Evolutionary conservation across 192 early-diverging fungal genomes (phyloP).

Genomic region (Umbelopsis ramanniana): DNA sequence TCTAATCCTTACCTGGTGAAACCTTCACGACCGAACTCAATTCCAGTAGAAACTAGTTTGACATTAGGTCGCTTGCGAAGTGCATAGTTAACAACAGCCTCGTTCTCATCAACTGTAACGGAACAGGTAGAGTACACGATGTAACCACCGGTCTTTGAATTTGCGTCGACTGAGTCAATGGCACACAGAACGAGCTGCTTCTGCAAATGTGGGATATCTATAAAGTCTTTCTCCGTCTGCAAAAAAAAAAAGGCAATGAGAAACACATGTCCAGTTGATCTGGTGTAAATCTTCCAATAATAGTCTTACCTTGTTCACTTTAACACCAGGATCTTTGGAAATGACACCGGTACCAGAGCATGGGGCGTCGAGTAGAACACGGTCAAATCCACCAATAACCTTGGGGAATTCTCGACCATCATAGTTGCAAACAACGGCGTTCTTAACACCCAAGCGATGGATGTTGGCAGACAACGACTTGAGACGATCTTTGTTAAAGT

Average conservation of each 20-base stretch:
- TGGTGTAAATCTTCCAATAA: neutral
- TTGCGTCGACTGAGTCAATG: constrained; percentile 96
- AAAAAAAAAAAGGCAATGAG: neutral
- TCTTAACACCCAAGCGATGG: constrained; percentile 30
- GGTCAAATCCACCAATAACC: constrained; percentile 97
- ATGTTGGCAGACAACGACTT: constrained; percentile 74
- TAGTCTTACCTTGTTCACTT: constrained; percentile 81
- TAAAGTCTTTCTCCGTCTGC: constrained; percentile 86
- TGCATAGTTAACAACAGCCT: constrained; percentile 96
- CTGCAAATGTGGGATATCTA: constrained; percentile 90
- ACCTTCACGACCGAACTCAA: constrained; percentile 95
- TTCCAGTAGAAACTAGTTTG: constrained; percentile 85
- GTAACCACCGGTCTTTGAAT: constrained; percentile 91
- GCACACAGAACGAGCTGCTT: constrained; percentile 95
- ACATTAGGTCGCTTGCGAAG: constrained; percentile 92
- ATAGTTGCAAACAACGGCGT: constrained; percentile 83
- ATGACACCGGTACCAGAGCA: constrained; percentile 99
- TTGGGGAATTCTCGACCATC: constrained; percentile 97
- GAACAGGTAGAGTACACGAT: constrained; percentile 99
- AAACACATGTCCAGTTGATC: too few species aligned
- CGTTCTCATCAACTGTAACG: constrained; percentile 97
- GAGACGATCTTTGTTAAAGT: constrained; percentile 91
- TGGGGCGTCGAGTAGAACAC: constrained; percentile 97
- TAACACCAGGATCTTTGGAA: constrained; percentile 95
- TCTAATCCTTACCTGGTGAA: constrained; percentile 62